These are phyloP conservation scores for Escovopsis sp. DNA, from an alignment of 2,329 filamentous ascomycete genomes.

Conservation along the genomic window DNA sequence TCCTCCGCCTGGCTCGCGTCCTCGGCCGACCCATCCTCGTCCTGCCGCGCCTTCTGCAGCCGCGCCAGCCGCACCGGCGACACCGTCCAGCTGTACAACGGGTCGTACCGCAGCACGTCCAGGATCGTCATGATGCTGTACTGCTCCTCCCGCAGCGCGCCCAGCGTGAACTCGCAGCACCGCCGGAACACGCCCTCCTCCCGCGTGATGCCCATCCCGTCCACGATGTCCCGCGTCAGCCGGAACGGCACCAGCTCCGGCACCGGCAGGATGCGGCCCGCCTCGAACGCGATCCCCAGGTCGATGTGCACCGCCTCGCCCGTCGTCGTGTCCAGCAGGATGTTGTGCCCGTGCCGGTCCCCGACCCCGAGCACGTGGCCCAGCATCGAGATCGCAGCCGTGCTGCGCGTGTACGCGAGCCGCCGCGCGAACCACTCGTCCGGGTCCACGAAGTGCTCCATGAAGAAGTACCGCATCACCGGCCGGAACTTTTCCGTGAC, in stretches of 20 bases:
- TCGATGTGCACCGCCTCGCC: constrained; percentile 97
- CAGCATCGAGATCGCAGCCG: constrained; percentile 87
- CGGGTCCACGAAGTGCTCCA: constrained; percentile 84
- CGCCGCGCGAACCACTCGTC: constrained; percentile 91
- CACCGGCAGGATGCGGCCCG: constrained; percentile 84
- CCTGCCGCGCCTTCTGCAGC: constrained; percentile 46
- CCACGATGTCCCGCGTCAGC: constrained; percentile 83
- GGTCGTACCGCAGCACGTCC: constrained; percentile 95
- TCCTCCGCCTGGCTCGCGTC: constrained; percentile 24
- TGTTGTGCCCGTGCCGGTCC: constrained; percentile 93
- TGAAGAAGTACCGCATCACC: constrained; percentile 93
- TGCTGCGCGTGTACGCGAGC: constrained; percentile 82
- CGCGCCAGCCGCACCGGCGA: constrained; percentile 53
- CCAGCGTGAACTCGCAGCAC: constrained; percentile 96
- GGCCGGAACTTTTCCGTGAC: constrained; percentile 76
- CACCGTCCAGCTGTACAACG: constrained; percentile 88
- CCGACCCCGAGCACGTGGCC: constrained; percentile 87
- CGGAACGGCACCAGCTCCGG: constrained; percentile 95
- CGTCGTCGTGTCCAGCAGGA: constrained; percentile 74
- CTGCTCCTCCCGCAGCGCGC: constrained; percentile 85
- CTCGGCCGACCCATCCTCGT: constrained; percentile 25
- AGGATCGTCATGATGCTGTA: constrained; percentile 98
- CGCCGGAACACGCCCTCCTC: constrained; percentile 93
- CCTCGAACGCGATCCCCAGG: constrained; percentile 91
- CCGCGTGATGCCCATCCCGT: constrained; percentile 90